Evolutionary conservation across 2,329 filamentous ascomycete genomes (phyloP).

Genomic region (Trichoderma polysporum): DNA sequence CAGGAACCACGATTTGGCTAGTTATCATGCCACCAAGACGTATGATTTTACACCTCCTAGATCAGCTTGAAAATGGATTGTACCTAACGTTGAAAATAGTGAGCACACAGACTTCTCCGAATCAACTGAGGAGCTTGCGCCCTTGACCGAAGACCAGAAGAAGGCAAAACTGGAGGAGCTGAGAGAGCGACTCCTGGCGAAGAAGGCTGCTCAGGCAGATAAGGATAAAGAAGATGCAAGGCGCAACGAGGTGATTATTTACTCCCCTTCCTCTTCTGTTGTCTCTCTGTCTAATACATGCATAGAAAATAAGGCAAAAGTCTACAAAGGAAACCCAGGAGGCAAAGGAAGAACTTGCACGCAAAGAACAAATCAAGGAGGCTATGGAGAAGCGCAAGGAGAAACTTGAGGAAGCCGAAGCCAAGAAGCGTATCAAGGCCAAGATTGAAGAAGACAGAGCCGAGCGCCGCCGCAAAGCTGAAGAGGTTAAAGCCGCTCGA

Average conservation of each 20-base stretch:
- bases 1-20: constrained; percentile 74
- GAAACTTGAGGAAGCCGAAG: constrained; percentile 80
- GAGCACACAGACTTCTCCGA: constrained; percentile 90
- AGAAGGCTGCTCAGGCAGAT: constrained; percentile 65
- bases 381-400: constrained; percentile 83
- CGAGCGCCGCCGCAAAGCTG: constrained; percentile 80
- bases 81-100: constrained; percentile 39
- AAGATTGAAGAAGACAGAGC: constrained; percentile 95
- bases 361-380: constrained; percentile 90
- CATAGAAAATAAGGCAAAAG: constrained; percentile 72
- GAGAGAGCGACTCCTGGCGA: constrained; percentile 67
- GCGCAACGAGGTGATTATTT: constrained; percentile 69
- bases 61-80: background rate
- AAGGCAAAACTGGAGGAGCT: constrained; percentile 75
- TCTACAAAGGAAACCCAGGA: constrained; percentile 87
- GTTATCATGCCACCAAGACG: constrained; percentile 89
- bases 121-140: constrained; percentile 87
- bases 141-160: constrained; percentile 90
- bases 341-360: constrained; percentile 81
- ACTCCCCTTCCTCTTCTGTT: background rate
- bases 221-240: constrained; percentile 80
- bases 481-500: constrained; percentile 80
- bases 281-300: background rate
- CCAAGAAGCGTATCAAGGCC: constrained; percentile 84
- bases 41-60: constrained; percentile 36